Evolutionary conservation across 2,329 filamentous ascomycete genomes (phyloP), one percentile per base, ranked within the genome.

Genomic region (Biscogniauxia marginata): DNA sequence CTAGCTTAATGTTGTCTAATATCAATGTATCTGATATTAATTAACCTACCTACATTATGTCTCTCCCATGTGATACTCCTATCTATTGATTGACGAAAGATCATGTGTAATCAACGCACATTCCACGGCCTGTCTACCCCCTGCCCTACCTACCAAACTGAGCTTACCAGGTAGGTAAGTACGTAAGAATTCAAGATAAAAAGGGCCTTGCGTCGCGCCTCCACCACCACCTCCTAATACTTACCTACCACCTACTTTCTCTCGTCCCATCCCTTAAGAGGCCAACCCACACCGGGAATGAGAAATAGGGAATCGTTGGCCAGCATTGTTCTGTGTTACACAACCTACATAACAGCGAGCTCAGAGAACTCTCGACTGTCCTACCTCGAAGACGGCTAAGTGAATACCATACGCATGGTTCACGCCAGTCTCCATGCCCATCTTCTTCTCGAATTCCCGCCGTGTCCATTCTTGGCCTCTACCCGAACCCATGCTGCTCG

Each of bases 401-500:
- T 39, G 30, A 39, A 39, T 39, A 39, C n/a, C n/a, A n/a, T n/a
- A n/a, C n/a, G n/a, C n/a, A n/a, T n/a, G n/a, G 11, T 39, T 16
- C 30, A 39, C 30, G n/a, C 30, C 30, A n/a, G 13, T 9, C 11
- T 39, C 13, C 13, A 3, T n/a, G 30, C n/a, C 13, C 13, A 3
- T n/a, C 13, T 9, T 46, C n/a, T 46, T 7, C 45, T 46, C 18
- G 18, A 20, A 20, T 46, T 21, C 30, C 18, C 18, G 19, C 8
- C 45, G 16, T 46, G 3, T n/a, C 18, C 18, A 20, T 13, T 21
- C 45, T 30, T n/a, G 52, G 16, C 44, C 34, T 22, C 53, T 56
- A 49, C 58, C 60, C 56, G 56, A 59, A 62, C 57, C 58, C 58
- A 62, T 50, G 20, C 50, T 50, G 20, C 50, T 19, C 49, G 53